Conservation (phyloP, 1,284 basidiomycete species). For the Dichomitus squalens region DNA sequence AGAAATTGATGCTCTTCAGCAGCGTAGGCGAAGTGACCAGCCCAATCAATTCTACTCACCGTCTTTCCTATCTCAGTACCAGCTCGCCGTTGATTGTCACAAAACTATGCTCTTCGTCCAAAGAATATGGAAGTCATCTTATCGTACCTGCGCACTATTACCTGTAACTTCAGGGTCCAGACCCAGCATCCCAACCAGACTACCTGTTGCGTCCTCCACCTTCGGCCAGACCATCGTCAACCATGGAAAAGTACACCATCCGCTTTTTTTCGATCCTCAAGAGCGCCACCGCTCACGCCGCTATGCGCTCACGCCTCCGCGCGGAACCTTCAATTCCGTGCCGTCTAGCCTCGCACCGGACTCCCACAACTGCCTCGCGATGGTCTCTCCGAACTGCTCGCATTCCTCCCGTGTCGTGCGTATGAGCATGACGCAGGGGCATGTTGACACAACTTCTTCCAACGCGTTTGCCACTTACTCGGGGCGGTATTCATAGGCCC, state of each 20-base stretch:
- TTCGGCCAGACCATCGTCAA: conserved; percentile 3
- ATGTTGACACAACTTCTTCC: conserved; percentile 21
- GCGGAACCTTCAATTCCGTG: conserved; percentile 25
- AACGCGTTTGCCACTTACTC: conserved; percentile 11
- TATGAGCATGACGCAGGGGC: conserved; percentile 25
- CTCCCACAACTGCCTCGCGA: conserved; percentile 20
- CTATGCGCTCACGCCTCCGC: conserved; percentile 22
- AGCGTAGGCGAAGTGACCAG: not conserved
- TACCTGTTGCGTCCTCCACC: conserved; percentile 21
- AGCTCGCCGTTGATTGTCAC: not conserved
- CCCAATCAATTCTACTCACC: not conserved
- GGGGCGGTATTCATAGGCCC: conserved; percentile 26
- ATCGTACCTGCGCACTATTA: no score
- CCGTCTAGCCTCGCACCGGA: conserved; percentile 7
- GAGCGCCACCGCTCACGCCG: conserved; percentile 16
- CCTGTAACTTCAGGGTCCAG: conserved; percentile 6
- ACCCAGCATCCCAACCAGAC: conserved; percentile 20
- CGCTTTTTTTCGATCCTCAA: conserved; percentile 22
- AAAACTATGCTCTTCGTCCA: no score
- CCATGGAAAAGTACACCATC: conserved; percentile 20
- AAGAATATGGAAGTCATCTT: no score
- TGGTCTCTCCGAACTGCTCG: conserved; percentile 17
- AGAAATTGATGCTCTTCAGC: not conserved
- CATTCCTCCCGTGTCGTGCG: conserved; percentile 26
- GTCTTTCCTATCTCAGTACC: not conserved